phyloP scores from a whole-genome alignment of 2,329 filamentous ascomycete genomes.

The Alternaria alternata region DNA sequence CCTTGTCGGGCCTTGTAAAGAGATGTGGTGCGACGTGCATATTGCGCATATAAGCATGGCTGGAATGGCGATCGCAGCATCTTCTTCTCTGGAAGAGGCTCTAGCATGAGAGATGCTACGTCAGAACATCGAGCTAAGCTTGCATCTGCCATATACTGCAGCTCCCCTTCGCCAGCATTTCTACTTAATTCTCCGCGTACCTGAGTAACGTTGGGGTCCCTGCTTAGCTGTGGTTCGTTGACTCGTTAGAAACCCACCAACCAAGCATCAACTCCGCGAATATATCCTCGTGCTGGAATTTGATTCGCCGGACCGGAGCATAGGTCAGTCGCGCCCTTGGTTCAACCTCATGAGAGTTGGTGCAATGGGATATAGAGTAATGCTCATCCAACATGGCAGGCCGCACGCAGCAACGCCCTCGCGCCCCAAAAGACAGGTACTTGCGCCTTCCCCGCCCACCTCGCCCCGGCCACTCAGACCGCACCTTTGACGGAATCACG shows the following conservation, averaged over 20 bases:
- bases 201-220: slow-evolving; percentile 26
- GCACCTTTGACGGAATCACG: slow-evolving; percentile 45
- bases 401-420: slow-evolving; percentile 15
- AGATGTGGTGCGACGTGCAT: slow-evolving; percentile 38
- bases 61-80: slow-evolving; percentile 20
- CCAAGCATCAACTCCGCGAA: slow-evolving; percentile 23
- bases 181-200: slow-evolving; percentile 9
- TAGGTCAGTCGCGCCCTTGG: slow-evolving; percentile 22
- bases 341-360: slow-evolving; percentile 11
- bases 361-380: slow-evolving; percentile 9
- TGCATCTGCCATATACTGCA: slow-evolving; percentile 6
- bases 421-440: slow-evolving; percentile 12
- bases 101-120: background rate
- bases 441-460: slow-evolving; percentile 32
- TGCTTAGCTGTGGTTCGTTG: slow-evolving; percentile 28
- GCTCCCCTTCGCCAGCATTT: slow-evolving; percentile 1
- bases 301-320: slow-evolving; percentile 25
- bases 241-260: slow-evolving; percentile 28
- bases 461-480: slow-evolving; percentile 42
- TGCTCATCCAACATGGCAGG: slow-evolving; percentile 24
- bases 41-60: slow-evolving; percentile 38
- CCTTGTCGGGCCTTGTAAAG: slow-evolving; percentile 5
- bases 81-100: slow-evolving; percentile 1
- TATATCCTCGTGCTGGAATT: slow-evolving; percentile 20
- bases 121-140: background rate